Base-by-base conservation (phyloP, 495 filamentous ascomycete genomes). In the Entonaema liquescens region DNA sequence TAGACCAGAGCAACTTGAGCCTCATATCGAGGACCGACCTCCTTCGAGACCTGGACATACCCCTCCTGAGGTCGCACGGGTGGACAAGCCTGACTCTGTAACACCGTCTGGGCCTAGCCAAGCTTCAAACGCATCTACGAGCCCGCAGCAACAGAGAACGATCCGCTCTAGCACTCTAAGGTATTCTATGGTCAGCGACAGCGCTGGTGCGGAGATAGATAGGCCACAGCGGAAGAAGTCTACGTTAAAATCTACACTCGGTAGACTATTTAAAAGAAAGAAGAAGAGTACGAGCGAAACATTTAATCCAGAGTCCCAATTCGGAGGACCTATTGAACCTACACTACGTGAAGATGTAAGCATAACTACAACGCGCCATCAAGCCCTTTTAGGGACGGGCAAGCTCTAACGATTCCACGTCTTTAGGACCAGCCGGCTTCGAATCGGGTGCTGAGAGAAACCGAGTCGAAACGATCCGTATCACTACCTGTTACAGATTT, bases 401-500 rank as follows among this genome's bases (percentile, higher is more conserved):
- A 26, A 53, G 7, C 1, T 29, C 56, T 72, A 58, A 68, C 25
- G 28, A 35, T 23, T 7, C 15, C 12, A 21, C 36, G 11, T 67
- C 12, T 8, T 8, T 53, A 88, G 85, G 84, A 85, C 59, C 80
- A 81, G 1, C 74, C 75, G 15, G 78, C 80, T n/a, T 68, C 82
- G 9, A 75, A 69, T 33, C 75, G 76, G 49, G 52, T 26, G 15
- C 65, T 71, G 7, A 77, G 72, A 15, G 74, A 80, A 54, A 69
- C 28, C 55, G 79, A 79, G 11, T 74, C 81, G 5, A 81, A 85
- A 64, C 82, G 84, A 35, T 86, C 85, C 2, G 81, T 78, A 2
- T 87, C 86, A 3, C 64, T 85, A 9, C 85, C 86, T 26, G 79
- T 88, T 62, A 87, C 81, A 53, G 85, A 88, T 73, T 83, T 79